phyloP scores from a whole-genome alignment of 2,329 filamentous ascomycete species.

The Calonectria honghensis region DNA sequence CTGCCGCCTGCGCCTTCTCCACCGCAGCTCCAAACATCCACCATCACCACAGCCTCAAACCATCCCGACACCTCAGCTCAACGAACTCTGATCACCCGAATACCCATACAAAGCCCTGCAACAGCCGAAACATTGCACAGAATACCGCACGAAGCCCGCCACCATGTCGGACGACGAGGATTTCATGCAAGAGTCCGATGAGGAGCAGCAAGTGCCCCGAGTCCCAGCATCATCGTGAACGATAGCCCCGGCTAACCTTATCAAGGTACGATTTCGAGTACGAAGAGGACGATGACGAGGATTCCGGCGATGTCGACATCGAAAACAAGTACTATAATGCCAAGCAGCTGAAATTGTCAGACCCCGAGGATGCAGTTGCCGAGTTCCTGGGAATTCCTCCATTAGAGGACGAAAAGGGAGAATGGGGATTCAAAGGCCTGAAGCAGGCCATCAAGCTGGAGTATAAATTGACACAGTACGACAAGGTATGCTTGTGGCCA shows the following conservation, averaged over 20 bases:
- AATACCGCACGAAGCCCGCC: constrained; percentile 4
- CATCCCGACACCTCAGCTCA: background rate
- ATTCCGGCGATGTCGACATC: constrained; percentile 92
- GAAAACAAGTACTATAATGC: constrained; percentile 99
- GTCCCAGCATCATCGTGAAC: constrained; percentile 28
- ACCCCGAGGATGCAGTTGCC: constrained; percentile 90
- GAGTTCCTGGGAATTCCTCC: constrained; percentile 93
- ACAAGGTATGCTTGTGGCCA: constrained; percentile 75
- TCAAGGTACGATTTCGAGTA: constrained; percentile 94
- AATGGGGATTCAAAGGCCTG: constrained; percentile 98
- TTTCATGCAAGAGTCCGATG: constrained; percentile 70
- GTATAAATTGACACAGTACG: constrained; percentile 92
- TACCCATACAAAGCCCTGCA: background rate
- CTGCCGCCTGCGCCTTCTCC: constrained; percentile 52
- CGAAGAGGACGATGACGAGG: constrained; percentile 92
- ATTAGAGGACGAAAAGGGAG: constrained; percentile 92
- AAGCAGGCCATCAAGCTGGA: constrained; percentile 99
- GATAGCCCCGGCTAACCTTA: constrained; percentile 44
- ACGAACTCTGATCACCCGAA: constrained; percentile 13
- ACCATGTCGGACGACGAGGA: constrained; percentile 72
- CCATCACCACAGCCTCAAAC: constrained; percentile 33
- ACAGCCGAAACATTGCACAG: background rate
- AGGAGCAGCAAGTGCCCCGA: constrained; percentile 62
- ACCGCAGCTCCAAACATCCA: constrained; percentile 47
- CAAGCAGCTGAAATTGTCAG: constrained; percentile 93